Evolutionary conservation across 345 rosid species (phyloP).

Genomic region (Eucalyptus lansdowneana): DNA sequence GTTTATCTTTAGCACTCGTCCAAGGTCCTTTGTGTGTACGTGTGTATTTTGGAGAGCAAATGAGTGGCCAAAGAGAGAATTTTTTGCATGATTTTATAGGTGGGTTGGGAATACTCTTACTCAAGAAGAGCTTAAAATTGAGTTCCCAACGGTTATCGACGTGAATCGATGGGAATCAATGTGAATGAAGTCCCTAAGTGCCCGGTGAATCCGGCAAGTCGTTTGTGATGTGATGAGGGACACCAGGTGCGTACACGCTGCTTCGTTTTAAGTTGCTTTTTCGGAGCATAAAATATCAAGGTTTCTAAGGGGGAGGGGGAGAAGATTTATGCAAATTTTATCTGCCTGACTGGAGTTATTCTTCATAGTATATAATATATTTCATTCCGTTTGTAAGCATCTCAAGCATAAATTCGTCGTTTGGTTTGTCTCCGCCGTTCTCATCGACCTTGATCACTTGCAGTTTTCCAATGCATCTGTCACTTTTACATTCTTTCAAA

Average conservation of each 20-base stretch:
- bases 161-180: no score
- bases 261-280: background rate
- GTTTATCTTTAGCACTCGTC: background rate
- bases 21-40: background rate
- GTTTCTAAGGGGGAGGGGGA: background rate
- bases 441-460: background rate
- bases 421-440: background rate
- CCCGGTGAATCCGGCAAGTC: background rate
- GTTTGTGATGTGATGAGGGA: background rate
- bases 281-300: background rate
- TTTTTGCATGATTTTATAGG: background rate
- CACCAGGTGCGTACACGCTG: background rate
- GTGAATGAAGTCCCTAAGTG: background rate
- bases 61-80: background rate
- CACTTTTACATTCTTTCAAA: background rate
- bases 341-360: background rate
- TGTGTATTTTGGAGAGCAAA: background rate
- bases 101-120: background rate
- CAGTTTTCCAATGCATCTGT: background rate
- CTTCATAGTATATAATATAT: background rate
- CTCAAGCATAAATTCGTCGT: background rate
- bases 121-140: background rate
- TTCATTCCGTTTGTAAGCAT: background rate
- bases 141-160: background rate
- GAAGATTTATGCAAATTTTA: background rate